Conservation (phyloP, 2,329 filamentous ascomycete species). For the Trichoderma oligosporum region DNA sequence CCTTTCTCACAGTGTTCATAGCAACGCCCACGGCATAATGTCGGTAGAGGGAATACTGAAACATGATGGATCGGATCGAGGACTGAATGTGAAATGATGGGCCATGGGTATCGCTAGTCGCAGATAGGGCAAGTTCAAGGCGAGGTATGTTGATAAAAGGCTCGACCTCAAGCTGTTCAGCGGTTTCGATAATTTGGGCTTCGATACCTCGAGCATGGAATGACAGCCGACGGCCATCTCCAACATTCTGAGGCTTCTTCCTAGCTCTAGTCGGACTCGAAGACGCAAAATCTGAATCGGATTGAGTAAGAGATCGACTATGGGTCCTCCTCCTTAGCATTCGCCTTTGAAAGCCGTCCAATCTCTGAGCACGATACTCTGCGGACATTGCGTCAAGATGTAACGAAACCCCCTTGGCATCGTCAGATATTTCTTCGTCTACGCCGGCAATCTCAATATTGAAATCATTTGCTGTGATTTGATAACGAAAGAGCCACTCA, state of each 20-base stretch:
- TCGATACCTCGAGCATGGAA: slow-evolving; percentile 81
- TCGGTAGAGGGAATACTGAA: slow-evolving; percentile 90
- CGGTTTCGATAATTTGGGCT: slow-evolving; percentile 83
- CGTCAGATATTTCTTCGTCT: slow-evolving; percentile 76
- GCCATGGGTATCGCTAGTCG: slow-evolving; percentile 79
- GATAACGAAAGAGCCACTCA: slow-evolving; percentile 77
- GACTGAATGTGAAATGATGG: slow-evolving; percentile 85
- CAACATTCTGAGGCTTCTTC: slow-evolving; percentile 53
- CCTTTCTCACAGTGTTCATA: slow-evolving; percentile 66
- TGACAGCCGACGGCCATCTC: slow-evolving; percentile 77
- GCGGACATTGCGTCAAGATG: slow-evolving; percentile 84
- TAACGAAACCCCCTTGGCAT: slow-evolving; percentile 76
- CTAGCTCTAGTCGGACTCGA: slow-evolving; percentile 38
- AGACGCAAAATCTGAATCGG: slow-evolving; percentile 59
- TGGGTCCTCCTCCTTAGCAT: slow-evolving; percentile 66
- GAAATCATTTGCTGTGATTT: slow-evolving; percentile 83
- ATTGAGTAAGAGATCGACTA: slow-evolving; percentile 65
- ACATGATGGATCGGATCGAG: slow-evolving; percentile 69
- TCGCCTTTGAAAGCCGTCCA: slow-evolving; percentile 59
- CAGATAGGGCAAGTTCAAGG: slow-evolving; percentile 82
- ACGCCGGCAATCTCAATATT: slow-evolving; percentile 87
- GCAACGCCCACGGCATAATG: slow-evolving; percentile 89
- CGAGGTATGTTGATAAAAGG: slow-evolving; percentile 82
- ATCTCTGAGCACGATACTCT: slow-evolving; percentile 81
- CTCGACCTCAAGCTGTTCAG: slow-evolving; percentile 78